Conservation (phyloP, 73 alveolate genomes). For the Diophrys appendiculata region DNA sequence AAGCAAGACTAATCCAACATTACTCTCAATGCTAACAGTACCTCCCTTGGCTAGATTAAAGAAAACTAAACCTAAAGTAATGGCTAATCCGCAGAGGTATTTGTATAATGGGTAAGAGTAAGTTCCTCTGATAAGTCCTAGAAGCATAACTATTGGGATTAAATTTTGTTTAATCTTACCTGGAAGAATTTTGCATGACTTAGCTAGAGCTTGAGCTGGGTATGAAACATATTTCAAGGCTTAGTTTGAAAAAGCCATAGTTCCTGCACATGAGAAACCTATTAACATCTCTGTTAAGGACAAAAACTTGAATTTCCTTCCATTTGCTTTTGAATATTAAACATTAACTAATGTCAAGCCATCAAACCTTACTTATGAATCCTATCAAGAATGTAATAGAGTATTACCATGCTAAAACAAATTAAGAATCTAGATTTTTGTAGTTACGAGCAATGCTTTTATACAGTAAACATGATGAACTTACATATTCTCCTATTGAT, state of each 20-base stretch:
- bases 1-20: constrained; percentile 33
- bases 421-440: no score
- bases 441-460: no score
- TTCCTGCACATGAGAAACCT: not conserved
- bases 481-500: no score
- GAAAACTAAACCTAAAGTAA: constrained; percentile 41
- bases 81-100: constrained; percentile 31
- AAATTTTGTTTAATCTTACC: constrained; percentile 8
- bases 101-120: constrained; percentile 6
- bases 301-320: not conserved
- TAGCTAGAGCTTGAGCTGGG: constrained; percentile 46
- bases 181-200: constrained; percentile 55
- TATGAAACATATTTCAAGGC: constrained; percentile 41
- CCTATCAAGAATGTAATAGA: not conserved
- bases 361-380: not conserved
- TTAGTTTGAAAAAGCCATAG: constrained; percentile 42
- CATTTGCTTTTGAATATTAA: not conserved
- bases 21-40: constrained; percentile 17
- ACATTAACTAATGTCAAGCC: not conserved
- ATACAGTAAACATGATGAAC: no score
- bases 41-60: constrained; percentile 47
- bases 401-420: no score
- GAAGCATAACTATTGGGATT: constrained; percentile 19
- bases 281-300: not conserved
- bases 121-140: constrained; percentile 37